phyloP scores from a whole-genome alignment of 129 eudicot genomes.

The Escallonia rubra region DNA sequence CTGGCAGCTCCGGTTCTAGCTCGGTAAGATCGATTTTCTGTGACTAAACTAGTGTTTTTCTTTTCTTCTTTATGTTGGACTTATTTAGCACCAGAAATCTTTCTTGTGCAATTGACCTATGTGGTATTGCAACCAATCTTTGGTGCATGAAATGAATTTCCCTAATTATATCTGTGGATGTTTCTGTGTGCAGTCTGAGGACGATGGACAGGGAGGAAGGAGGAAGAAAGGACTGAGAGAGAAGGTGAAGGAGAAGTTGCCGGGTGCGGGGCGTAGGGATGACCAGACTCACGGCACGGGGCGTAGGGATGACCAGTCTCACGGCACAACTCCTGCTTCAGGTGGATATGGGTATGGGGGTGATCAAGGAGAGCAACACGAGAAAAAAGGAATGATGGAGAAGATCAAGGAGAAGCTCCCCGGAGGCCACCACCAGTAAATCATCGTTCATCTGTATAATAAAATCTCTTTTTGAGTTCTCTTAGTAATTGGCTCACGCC shows the following conservation, averaged over 20 bases:
- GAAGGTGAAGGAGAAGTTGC: slow-evolving; percentile 58
- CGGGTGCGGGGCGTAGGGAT: slow-evolving; percentile 27
- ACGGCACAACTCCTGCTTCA: slow-evolving; percentile 2
- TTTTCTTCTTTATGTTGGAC: no score
- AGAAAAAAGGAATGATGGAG: slow-evolving; percentile 74
- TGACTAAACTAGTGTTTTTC: no score
- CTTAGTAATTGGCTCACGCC: no score
- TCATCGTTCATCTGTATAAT: background rate
- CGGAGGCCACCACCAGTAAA: slow-evolving; percentile 20
- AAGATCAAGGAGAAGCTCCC: slow-evolving; percentile 76
- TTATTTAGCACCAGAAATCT: no score
- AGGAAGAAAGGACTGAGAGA: slow-evolving; percentile 58
- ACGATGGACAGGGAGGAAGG: slow-evolving; percentile 61
- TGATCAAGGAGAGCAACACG: slow-evolving; percentile 13
- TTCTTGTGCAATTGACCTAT: no score
- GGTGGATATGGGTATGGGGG: slow-evolving; percentile 19
- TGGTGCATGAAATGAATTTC: no score
- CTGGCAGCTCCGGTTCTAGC: slow-evolving; percentile 60
- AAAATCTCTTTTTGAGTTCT: no score
- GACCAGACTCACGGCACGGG: background rate
- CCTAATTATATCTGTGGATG: background rate
- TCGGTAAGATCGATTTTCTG: slow-evolving; percentile 26
- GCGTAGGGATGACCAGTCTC: background rate
- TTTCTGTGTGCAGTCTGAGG: slow-evolving; percentile 46
- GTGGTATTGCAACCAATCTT: no score